Percentiles rank a stretch among this genome's conserved stretches.
phyloP scores from a whole-genome alignment of 106 monocot genomes.

The Vanilla planifolia region DNA sequence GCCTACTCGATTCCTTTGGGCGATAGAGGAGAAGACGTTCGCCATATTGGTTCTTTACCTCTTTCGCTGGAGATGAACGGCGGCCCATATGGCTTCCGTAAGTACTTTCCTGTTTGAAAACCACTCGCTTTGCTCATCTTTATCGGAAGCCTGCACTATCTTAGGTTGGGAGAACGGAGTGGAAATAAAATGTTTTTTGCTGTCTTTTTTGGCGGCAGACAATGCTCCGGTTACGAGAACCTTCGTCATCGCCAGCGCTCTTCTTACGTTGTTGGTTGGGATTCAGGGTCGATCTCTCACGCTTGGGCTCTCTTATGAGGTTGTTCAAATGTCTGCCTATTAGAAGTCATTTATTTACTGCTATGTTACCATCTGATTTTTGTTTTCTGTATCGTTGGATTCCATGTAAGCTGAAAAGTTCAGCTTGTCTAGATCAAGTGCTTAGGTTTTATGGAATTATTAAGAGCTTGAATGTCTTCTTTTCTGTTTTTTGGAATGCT shows the following conservation, averaged over 20 bases:
- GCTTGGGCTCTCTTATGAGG: slow-evolving; percentile 50
- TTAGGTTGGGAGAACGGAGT: not conserved
- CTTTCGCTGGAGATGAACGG: slow-evolving; percentile 11
- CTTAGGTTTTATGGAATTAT: no score
- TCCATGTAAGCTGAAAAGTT: no score
- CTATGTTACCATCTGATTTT: no score
- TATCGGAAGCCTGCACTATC: not conserved
- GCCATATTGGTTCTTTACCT: no score
- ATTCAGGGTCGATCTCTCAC: slow-evolving; percentile 22
- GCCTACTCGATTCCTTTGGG: no score
- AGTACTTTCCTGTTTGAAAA: not conserved
- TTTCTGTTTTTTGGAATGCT: no score
- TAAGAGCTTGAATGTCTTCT: no score
- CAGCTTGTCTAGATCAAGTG: no score
- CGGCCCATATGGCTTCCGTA: slow-evolving; percentile 12
- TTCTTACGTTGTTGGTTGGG: slow-evolving; percentile 35
- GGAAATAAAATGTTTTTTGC: not conserved
- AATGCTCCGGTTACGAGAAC: slow-evolving; percentile 65
- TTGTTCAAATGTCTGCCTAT: no score
- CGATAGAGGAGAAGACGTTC: no score
- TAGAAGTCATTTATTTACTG: no score
- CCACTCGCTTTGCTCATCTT: not conserved
- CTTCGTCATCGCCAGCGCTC: slow-evolving; percentile 34
- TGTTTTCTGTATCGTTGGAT: no score
- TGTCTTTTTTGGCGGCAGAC: slow-evolving; percentile 15